Percentiles rank a stretch among this genome's conserved stretches.
Conservation (phyloP, 2,329 filamentous ascomycete genomes). For the Orbilia blumenaviensis region DNA sequence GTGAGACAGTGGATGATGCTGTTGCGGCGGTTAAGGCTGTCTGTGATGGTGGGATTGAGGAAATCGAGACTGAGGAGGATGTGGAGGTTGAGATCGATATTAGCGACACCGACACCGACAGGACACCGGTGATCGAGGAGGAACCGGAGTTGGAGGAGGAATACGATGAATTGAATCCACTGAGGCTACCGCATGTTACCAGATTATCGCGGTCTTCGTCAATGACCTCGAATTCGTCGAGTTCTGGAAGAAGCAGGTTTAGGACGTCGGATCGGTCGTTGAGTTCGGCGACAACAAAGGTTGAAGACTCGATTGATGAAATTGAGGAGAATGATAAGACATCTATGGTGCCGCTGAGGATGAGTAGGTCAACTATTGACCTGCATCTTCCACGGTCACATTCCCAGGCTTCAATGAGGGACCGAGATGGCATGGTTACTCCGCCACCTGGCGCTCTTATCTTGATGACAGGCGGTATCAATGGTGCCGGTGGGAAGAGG, state of each 20-base stretch:
- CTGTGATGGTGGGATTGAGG: conserved; percentile 48
- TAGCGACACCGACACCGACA: conserved; percentile 51
- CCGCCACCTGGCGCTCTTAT: conserved; percentile 30
- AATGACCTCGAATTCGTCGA: conserved; percentile 47
- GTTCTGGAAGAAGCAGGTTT: conserved; percentile 38
- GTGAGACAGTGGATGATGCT: conserved; percentile 35
- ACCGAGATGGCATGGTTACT: conserved; percentile 39
- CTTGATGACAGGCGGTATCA: no score
- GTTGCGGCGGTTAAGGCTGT: conserved; percentile 41
- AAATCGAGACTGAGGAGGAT: conserved; percentile 51
- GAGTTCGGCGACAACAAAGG: conserved; percentile 36
- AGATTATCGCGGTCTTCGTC: conserved; percentile 49
- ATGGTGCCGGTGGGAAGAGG: conserved; percentile 17
- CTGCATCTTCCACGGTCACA: conserved; percentile 32
- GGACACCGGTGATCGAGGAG: conserved; percentile 50
- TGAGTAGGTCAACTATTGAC: conserved; percentile 45
- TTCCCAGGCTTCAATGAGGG: conserved; percentile 44
- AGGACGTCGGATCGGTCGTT: conserved; percentile 45
- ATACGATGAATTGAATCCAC: conserved; percentile 43
- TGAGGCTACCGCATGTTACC: conserved; percentile 36
- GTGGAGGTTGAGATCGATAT: conserved; percentile 51
- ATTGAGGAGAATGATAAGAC: conserved; percentile 46
- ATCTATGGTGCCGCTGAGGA: conserved; percentile 46
- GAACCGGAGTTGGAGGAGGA: conserved; percentile 46
- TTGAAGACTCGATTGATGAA: conserved; percentile 50